Conservation (phyloP, 768 basidiomycete species). For the Suillus paluster region DNA sequence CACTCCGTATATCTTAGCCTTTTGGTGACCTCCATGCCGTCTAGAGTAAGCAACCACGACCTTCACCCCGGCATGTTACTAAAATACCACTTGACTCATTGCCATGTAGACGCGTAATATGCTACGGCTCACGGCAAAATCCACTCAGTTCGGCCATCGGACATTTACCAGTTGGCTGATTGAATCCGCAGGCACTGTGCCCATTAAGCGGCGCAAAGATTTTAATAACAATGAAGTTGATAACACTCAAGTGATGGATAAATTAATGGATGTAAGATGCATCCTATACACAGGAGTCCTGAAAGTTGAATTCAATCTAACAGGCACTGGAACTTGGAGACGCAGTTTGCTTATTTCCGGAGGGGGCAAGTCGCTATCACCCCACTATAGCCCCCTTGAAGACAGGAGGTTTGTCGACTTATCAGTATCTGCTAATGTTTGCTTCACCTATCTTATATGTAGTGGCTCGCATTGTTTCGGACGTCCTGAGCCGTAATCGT, state of each 20-base stretch:
- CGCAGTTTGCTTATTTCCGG: constrained; percentile 84
- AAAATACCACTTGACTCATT: constrained; percentile 6
- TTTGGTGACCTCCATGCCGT: constrained; percentile 74
- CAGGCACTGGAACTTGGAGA: constrained; percentile 79
- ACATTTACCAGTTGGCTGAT: constrained; percentile 93
- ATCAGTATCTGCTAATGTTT: not conserved
- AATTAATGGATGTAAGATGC: constrained; percentile 62
- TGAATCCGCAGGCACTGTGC: constrained; percentile 86
- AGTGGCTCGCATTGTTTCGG: constrained; percentile 85
- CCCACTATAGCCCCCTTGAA: constrained; percentile 88
- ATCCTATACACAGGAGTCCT: constrained; percentile 10
- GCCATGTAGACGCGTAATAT: constrained; percentile 68
- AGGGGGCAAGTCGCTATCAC: constrained; percentile 85
- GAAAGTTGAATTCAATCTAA: constrained; percentile 14
- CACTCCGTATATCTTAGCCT: constrained; percentile 46
- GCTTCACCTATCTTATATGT: constrained; percentile 7
- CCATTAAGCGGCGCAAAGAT: constrained; percentile 80
- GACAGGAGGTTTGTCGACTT: constrained; percentile 68
- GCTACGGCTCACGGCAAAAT: constrained; percentile 85
- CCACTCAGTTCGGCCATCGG: constrained; percentile 80
- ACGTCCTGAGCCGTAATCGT: constrained; percentile 71
- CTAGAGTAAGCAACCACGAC: constrained; percentile 48
- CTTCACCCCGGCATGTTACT: not conserved
- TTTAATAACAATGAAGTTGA: constrained; percentile 56
- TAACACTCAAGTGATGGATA: constrained; percentile 71